Conservation (phyloP, 75 land plant genomes). For the Selaginella tamariscina region DNA sequence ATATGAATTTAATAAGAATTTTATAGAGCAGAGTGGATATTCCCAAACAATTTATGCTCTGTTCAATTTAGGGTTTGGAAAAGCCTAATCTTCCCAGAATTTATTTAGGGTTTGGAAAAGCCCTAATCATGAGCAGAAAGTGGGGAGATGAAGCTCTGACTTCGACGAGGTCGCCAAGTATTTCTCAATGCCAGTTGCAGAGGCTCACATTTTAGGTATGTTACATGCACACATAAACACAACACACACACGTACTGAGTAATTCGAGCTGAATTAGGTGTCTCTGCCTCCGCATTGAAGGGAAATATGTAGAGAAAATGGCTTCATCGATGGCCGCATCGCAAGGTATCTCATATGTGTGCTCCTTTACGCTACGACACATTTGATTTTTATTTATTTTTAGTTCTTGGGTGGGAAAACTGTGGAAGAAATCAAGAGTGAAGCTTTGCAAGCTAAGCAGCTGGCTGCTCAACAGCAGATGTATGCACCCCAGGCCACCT, state of each 20-base stretch:
- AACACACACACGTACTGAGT: too few species aligned
- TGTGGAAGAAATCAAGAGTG: constrained; percentile 35
- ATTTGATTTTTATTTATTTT: background rate
- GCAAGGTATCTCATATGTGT: constrained; percentile 33
- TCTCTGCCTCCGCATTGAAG: constrained; percentile 41
- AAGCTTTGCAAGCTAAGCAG: constrained; percentile 15
- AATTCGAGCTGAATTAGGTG: constrained; percentile 27
- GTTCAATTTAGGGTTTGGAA: too few species aligned
- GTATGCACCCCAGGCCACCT: background rate
- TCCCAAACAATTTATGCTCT: too few species aligned
- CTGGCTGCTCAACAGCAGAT: background rate
- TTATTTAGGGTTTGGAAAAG: too few species aligned
- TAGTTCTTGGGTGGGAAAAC: constrained; percentile 40
- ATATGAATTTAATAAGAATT: too few species aligned
- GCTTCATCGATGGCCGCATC: constrained; percentile 58
- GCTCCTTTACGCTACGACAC: background rate
- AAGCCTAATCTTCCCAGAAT: too few species aligned
- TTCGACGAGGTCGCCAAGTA: constrained; percentile 42
- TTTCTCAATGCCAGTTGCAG: constrained; percentile 41
- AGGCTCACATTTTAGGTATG: constrained; percentile 37
- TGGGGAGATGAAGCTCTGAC: constrained; percentile 29
- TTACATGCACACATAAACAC: too few species aligned
- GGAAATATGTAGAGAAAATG: constrained; percentile 56
- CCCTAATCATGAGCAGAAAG: too few species aligned
- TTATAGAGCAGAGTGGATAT: too few species aligned